Evolutionary conservation across 192 early-diverging fungal genomes (phyloP).

Genomic region (Entomortierella lignicola): DNA sequence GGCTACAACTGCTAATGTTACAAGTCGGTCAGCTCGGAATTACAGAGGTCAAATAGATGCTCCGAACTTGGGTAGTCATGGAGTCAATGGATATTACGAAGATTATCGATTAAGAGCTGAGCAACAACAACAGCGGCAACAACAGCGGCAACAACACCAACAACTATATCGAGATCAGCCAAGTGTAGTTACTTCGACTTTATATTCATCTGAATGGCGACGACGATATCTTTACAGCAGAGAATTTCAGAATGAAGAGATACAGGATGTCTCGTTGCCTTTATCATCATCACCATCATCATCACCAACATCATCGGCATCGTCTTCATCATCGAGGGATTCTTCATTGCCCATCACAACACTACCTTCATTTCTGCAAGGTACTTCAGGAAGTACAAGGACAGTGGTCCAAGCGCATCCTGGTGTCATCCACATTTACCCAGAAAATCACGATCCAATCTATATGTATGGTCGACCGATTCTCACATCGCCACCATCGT

Average conservation of each 20-base stretch:
- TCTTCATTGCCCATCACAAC: background rate
- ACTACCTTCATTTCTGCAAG: constrained; percentile 22
- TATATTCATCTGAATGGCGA: background rate
- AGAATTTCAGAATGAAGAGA: background rate
- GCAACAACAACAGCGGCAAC: background rate
- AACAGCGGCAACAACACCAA: background rate
- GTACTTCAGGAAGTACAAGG: background rate
- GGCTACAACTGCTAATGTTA: constrained; percentile 4
- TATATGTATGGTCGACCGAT: constrained; percentile 44
- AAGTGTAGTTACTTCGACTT: background rate
- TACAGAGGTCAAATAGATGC: background rate
- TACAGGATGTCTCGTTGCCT: background rate
- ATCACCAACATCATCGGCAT: background rate
- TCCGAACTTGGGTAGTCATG: background rate
- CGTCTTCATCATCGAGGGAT: background rate
- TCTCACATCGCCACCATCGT: background rate
- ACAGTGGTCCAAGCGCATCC: constrained; percentile 34
- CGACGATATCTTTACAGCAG: background rate
- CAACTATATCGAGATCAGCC: background rate
- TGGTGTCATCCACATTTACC: constrained; percentile 37
- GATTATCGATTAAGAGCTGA: constrained; percentile 1
- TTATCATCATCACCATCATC: background rate
- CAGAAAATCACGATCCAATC: constrained; percentile 39
- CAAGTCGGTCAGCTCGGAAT: background rate
- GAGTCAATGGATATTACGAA: constrained; percentile 8